Conservation (phyloP, 805 yeast species). For the Spathaspora hagerdaliae region DNA sequence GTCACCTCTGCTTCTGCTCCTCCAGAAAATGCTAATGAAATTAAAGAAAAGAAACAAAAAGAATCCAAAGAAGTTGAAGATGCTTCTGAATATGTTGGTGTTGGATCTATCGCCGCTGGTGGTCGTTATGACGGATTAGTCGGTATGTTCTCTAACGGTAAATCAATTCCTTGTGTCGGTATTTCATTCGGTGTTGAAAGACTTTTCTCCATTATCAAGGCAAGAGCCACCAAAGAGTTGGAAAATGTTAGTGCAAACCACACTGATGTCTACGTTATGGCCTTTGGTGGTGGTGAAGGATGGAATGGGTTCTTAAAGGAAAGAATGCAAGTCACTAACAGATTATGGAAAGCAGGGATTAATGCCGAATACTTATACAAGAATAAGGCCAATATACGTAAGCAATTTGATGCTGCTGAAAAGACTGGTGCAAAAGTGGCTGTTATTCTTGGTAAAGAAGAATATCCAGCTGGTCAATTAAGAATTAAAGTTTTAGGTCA, state of each 20-base stretch:
- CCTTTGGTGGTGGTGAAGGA: conserved; percentile 96
- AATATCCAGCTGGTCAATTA: conserved; percentile 72
- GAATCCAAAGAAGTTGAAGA: conserved; percentile 50
- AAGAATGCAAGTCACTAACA: conserved; percentile 81
- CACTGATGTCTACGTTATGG: conserved; percentile 94
- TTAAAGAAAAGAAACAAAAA: conserved; percentile 43
- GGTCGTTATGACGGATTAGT: conserved; percentile 96
- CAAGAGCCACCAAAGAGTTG: conserved; percentile 56
- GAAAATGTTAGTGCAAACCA: conserved; percentile 74
- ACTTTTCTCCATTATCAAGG: conserved; percentile 82
- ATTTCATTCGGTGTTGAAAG: conserved; percentile 96
- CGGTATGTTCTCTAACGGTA: conserved; percentile 92
- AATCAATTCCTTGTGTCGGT: conserved; percentile 96
- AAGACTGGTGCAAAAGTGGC: conserved; percentile 87
- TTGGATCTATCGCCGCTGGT: conserved; percentile 98
- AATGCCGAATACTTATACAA: conserved; percentile 91
- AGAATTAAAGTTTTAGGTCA: conserved; percentile 88
- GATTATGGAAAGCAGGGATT: conserved; percentile 83
- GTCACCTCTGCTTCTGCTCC: conserved; percentile 97
- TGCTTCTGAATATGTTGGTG: conserved; percentile 95
- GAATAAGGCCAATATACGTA: conserved; percentile 89
- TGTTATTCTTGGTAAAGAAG: conserved; percentile 94
- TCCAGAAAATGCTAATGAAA: conserved; percentile 71
- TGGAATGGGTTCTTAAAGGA: conserved; percentile 92
- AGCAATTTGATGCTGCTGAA: conserved; percentile 97